Base-by-base conservation (phyloP, 352 stramenopile species). In the Globisporangium okanoganense region DNA sequence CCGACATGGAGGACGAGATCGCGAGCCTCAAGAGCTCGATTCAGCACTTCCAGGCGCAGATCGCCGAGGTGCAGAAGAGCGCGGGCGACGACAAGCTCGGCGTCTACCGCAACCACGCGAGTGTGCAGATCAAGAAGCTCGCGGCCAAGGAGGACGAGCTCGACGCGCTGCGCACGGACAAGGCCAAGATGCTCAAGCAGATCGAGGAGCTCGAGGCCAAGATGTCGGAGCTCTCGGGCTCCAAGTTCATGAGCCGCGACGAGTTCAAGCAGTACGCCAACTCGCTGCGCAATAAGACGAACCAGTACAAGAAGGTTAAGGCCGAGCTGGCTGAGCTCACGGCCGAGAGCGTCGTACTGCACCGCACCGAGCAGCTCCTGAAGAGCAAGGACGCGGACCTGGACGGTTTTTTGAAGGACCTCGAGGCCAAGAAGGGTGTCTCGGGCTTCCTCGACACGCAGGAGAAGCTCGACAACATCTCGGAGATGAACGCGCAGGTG, bases 231-330 rank as follows among this genome's bases (percentile, higher is more conserved):
- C 66, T 86, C 47, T 73, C 62, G 16, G 82, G 78, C 2, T 70
- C 79, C 29, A 87, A 94, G 41, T 91, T 88, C 66, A 93, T 95
- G 84, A 88, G 74, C 44, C 85, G 83, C 54, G 86, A 96, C 50
- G 90, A 98, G 62, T 95, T 97, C 63, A 90, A 94, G 61, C 79
- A 96, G 58, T 97, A 97, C 66, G 86, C 77, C 35, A 89, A 82
- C 47, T 80, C 82, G 24, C 69, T 99, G 50, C 79, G 92, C 47
- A 94, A 97, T 62, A 98, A 97, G 65, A 97, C 85, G 5, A 89
- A 95, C 64, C 79, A 94, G 47, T 97, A 97, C 76, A 96, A 97
- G 65, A 87, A 88, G 50, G 71, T 92, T 14, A 97, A 97, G 72
- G 76, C 67, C 8, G 87, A 98, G 69, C 74, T 98, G 29, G 74